Percentiles rank a stretch among this genome's conserved stretches.
These are phyloP conservation scores for Triticum urartu DNA, from an alignment of 176 grass and related monocot species.

Conservation along the genomic window DNA sequence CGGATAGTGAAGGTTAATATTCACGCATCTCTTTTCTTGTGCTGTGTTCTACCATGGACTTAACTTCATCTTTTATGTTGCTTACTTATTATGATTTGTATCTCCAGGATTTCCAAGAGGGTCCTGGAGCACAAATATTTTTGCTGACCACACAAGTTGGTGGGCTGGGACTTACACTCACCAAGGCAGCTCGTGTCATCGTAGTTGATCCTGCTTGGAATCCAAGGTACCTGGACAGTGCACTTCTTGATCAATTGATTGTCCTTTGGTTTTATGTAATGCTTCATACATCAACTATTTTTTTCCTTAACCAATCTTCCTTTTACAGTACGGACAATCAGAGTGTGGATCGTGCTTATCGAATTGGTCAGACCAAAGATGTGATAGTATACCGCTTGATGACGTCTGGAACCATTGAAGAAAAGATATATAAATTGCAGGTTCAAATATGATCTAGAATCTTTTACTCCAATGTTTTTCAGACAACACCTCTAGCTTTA, in stretches of 20 bases:
- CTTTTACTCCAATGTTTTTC: slow-evolving; percentile 13
- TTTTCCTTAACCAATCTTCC: background rate
- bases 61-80: slow-evolving; percentile 14
- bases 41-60: slow-evolving; percentile 23
- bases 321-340: slow-evolving; percentile 85
- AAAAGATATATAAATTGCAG: slow-evolving; percentile 98
- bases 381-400: slow-evolving; percentile 91
- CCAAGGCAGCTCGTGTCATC: slow-evolving; percentile 88
- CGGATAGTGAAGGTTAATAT: slow-evolving; percentile 75
- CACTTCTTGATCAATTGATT: background rate
- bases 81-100: slow-evolving; percentile 22
- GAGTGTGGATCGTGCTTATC: slow-evolving; percentile 90
- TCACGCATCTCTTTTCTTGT: background rate
- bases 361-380: slow-evolving; percentile 94
- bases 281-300: background rate
- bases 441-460: slow-evolving; percentile 24
- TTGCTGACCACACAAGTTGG: slow-evolving; percentile 96
- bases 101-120: slow-evolving; percentile 92
- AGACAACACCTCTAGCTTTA: background rate
- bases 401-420: slow-evolving; percentile 94
- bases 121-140: slow-evolving; percentile 76
- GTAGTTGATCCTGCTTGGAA: slow-evolving; percentile 99
- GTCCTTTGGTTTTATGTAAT: background rate
- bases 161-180: slow-evolving; percentile 95
- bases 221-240: slow-evolving; percentile 61